Percentiles rank a stretch among this genome's conserved stretches.
Evolutionary conservation across 2,329 filamentous ascomycete species (phyloP).

Genomic region (Verticillium albo-atrum): DNA sequence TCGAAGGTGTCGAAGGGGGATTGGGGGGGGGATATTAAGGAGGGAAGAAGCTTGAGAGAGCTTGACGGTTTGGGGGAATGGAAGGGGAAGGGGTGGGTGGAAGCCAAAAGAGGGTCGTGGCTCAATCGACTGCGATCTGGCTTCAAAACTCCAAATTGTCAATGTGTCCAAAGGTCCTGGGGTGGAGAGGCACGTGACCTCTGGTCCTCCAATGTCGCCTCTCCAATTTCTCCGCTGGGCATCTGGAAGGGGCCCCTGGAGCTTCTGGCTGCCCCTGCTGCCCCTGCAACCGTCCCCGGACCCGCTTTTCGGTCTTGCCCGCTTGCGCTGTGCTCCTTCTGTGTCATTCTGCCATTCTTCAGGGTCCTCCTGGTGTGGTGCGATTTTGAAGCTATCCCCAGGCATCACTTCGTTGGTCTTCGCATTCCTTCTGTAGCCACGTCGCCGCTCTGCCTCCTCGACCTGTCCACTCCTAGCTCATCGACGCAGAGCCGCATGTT

Average conservation of each 20-base stretch:
- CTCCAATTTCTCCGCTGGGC: not conserved
- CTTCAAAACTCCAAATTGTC: slow-evolving; percentile 36
- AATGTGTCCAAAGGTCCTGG: slow-evolving; percentile 38
- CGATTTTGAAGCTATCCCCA: not conserved
- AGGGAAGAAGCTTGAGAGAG: slow-evolving; percentile 22
- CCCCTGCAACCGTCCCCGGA: not conserved
- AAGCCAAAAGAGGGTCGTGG: not conserved
- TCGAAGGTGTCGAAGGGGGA: slow-evolving; percentile 21
- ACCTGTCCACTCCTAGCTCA: not conserved
- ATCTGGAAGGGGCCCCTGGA: not conserved
- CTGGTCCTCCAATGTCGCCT: not conserved
- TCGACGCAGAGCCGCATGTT: not conserved
- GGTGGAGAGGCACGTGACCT: slow-evolving; percentile 23
- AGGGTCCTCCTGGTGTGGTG: not conserved
- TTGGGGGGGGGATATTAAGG: slow-evolving; percentile 26
- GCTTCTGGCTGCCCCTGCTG: no score
- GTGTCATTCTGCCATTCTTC: not conserved
- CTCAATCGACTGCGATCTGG: slow-evolving; percentile 30
- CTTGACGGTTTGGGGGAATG: slow-evolving; percentile 15
- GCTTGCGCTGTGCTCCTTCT: not conserved
- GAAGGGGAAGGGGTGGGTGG: slow-evolving; percentile 8
- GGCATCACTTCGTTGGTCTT: not conserved
- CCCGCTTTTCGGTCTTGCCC: not conserved
- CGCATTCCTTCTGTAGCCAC: not conserved
- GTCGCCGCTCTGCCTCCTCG: not conserved